phyloP scores from a whole-genome alignment of 2,329 filamentous ascomycete species.

The Corniculantispora saksenae region DNA sequence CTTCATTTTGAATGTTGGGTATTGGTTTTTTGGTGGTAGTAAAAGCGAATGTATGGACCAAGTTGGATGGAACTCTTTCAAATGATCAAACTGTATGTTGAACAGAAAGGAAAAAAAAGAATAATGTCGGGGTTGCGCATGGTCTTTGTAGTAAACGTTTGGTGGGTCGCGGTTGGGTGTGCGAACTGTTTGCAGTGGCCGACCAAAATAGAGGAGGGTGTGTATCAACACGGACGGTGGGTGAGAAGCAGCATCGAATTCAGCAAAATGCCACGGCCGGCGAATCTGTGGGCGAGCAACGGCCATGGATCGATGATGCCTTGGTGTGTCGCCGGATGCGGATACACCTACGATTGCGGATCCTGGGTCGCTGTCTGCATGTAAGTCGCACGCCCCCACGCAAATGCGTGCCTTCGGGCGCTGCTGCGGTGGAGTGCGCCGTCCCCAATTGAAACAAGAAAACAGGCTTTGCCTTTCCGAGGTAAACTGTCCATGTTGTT shows the following conservation, averaged over 20 bases:
- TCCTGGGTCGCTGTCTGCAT: background rate
- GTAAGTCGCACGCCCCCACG: background rate
- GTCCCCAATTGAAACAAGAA: background rate
- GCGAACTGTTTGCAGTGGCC: conserved; percentile 1
- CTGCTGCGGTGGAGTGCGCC: background rate
- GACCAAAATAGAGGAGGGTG: background rate
- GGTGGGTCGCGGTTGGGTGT: background rate
- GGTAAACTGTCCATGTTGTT: background rate
- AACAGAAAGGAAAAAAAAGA: background rate
- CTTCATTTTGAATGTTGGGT: conserved; percentile 16
- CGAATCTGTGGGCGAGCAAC: background rate
- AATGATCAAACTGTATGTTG: background rate
- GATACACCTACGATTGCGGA: conserved; percentile 10
- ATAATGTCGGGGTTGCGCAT: background rate
- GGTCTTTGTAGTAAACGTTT: conserved; percentile 16
- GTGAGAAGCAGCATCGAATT: background rate
- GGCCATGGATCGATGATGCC: conserved; percentile 3
- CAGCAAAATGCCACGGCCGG: background rate
- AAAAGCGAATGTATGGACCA: conserved; percentile 17
- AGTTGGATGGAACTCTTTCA: conserved; percentile 1
- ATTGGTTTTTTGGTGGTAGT: background rate
- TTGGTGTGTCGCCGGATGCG: conserved; percentile 8
- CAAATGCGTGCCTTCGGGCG: background rate
- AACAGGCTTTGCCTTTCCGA: background rate
- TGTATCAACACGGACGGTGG: background rate